A percentile compares a stretch with the other conserved stretches of the same genome.
phyloP scores from a whole-genome alignment of 805 yeast species.

The Yarrowia sp. region DNA sequence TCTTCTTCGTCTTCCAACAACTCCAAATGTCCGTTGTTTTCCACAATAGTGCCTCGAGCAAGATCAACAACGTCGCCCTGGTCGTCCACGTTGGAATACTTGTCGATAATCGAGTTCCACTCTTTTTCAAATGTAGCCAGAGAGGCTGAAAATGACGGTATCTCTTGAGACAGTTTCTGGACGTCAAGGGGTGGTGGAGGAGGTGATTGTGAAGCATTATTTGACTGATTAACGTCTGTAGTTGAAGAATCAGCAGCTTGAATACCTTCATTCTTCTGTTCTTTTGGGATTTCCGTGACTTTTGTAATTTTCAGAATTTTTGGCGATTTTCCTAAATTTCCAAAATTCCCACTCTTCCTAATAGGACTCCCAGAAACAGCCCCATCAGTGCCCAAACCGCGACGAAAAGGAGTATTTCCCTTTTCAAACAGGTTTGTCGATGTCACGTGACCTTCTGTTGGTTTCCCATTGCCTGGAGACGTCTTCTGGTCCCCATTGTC shows the following conservation, averaged over 20 bases:
- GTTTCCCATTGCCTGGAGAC: not conserved
- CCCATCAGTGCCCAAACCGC: not conserved
- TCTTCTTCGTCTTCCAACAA: constrained; percentile 38
- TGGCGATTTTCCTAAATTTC: not conserved
- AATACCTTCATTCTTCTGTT: no score
- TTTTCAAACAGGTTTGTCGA: not conserved
- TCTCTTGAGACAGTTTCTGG: not conserved
- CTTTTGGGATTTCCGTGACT: no score
- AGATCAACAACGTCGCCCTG: constrained; percentile 50
- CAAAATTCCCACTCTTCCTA: not conserved
- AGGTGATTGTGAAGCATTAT: not conserved
- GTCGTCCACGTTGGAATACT: constrained; percentile 32
- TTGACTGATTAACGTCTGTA: not conserved
- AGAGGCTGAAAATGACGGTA: not conserved
- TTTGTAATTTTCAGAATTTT: not conserved
- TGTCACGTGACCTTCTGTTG: not conserved
- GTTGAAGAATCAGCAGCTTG: no score
- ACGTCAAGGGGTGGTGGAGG: not conserved
- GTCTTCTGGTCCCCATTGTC: not conserved
- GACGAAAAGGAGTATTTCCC: not conserved
- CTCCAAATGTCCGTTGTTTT: constrained; percentile 66
- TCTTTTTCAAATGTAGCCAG: constrained; percentile 32
- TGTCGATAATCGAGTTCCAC: constrained; percentile 30
- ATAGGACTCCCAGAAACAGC: not conserved
- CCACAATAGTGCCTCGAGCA: constrained; percentile 56